Base-by-base conservation (phyloP, 768 basidiomycete species). In the Mycena rosella region DNA sequence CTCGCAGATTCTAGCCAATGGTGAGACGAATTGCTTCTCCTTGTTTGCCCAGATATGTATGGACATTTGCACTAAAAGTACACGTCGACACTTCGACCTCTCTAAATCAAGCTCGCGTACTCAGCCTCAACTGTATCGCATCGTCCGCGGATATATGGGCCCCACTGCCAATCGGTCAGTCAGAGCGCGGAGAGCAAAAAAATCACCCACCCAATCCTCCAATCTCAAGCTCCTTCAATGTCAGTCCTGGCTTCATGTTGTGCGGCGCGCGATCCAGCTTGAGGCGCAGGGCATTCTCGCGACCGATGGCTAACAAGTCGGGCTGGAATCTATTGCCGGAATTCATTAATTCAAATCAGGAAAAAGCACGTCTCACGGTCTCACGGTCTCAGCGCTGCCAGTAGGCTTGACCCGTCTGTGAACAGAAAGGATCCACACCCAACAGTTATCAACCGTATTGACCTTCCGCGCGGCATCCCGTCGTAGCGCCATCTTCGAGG, bases 291-390 rank as follows among this genome's bases (percentile, higher is more conserved):
- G 71, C 71, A 24, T 72, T 72, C 30, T 69, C 68, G 14, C 71
- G 68, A 20, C 71, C 71, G 49, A 72, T 72, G 38, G 71, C 52
- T 24, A 72, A 42, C 5, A 67, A 52, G 57, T 72, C 71, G 20
- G 71, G 68, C 15, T 63, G 66, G 3, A 66, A 60, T 3, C 70
- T 71, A 51, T 30, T 13, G 38, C n/a, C 5, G 30, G 6, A n/a
- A 20, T 36, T 8, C 2, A 11, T 53, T 17, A 53, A 18, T 24
- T 9, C n/a, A n/a, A n/a, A n/a, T n/a, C n/a, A n/a, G n/a, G n/a
- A n/a, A n/a, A n/a, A n/a, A n/a, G n/a, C n/a, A n/a, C n/a, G n/a
- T n/a, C n/a, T n/a, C n/a, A n/a, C n/a, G n/a, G n/a, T n/a, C n/a
- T n/a, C n/a, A n/a, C n/a, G n/a, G n/a, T n/a, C n/a, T n/a, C n/a